Percentiles rank a stretch among this genome's conserved stretches.
Evolutionary conservation across 257 asterid species (phyloP).

Genomic region (Ajuga chamaepitys): DNA sequence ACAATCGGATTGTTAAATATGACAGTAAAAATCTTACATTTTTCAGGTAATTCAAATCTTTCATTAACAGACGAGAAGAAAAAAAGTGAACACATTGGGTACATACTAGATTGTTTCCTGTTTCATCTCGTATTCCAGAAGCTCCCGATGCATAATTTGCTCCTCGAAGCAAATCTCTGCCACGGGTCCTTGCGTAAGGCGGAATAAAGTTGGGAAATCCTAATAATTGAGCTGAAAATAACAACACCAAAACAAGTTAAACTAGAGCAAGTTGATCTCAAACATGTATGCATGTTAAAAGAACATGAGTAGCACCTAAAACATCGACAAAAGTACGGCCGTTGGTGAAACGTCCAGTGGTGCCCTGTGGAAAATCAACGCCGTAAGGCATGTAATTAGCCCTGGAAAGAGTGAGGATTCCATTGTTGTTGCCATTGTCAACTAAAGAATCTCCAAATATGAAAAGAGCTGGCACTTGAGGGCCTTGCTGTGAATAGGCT

Average conservation of each 20-base stretch:
- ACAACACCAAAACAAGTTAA: background rate
- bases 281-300: background rate
- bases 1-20: background rate
- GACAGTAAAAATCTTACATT: too few relatives aligned
- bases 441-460: conserved; percentile 88
- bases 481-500: conserved; percentile 32
- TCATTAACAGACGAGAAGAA: too few relatives aligned
- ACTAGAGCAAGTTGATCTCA: too few relatives aligned
- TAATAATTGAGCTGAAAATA: conserved; percentile 63
- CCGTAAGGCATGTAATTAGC: conserved; percentile 88
- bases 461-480: conserved; percentile 60
- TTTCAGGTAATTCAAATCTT: too few relatives aligned
- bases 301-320: conserved; percentile 33
- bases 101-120: conserved; percentile 80
- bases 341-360: conserved; percentile 83
- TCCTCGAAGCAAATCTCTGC: conserved; percentile 54
- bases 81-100: background rate
- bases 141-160: conserved; percentile 90
- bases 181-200: conserved; percentile 49
- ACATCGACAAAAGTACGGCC: conserved; percentile 82
- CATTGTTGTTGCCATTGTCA: conserved; percentile 87
- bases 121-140: conserved; percentile 83
- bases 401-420: conserved; percentile 59
- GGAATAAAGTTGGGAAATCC: conserved; percentile 77
- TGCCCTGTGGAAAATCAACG: conserved; percentile 69